phyloP scores from a whole-genome alignment of 2,329 filamentous ascomycete genomes.

The Kalaharituber pfeilii region DNA sequence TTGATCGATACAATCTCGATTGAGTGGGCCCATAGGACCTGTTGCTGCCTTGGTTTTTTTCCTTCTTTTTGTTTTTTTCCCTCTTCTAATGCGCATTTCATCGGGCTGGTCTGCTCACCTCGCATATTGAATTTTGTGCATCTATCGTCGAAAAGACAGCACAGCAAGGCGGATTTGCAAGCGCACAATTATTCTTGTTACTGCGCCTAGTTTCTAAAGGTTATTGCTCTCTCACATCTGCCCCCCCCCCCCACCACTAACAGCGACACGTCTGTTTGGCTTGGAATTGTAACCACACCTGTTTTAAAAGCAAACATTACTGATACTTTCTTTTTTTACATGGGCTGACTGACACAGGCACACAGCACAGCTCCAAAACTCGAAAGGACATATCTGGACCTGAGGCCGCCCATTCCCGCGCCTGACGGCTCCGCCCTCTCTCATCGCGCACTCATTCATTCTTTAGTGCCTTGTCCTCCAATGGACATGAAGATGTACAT shows the following conservation, averaged over 20 bases:
- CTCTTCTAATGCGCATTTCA: neutral
- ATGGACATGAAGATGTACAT: neutral
- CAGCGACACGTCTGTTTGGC: neutral
- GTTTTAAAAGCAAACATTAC: neutral
- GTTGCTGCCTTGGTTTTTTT: neutral
- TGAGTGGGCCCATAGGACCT: neutral
- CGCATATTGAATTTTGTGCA: neutral
- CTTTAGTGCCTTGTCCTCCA: neutral
- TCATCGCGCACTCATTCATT: neutral
- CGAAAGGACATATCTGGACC: neutral
- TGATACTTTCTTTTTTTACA: neutral
- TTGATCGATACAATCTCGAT: neutral
- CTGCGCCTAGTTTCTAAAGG: neutral
- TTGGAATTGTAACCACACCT: neutral
- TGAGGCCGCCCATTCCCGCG: neutral
- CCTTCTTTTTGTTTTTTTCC: too few species aligned
- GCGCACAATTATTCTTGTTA: neutral
- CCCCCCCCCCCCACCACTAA: neutral
- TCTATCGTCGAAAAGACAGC: neutral
- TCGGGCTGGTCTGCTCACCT: neutral
- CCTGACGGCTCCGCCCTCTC: neutral
- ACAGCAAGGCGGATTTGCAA: neutral
- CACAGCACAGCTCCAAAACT: neutral
- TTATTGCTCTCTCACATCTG: neutral
- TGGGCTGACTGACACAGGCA: neutral